Percentiles rank a stretch among this genome's conserved stretches.
These are phyloP conservation scores for Barnettozyma pratensis DNA, from an alignment of 805 yeast species.

Conservation along the genomic window DNA sequence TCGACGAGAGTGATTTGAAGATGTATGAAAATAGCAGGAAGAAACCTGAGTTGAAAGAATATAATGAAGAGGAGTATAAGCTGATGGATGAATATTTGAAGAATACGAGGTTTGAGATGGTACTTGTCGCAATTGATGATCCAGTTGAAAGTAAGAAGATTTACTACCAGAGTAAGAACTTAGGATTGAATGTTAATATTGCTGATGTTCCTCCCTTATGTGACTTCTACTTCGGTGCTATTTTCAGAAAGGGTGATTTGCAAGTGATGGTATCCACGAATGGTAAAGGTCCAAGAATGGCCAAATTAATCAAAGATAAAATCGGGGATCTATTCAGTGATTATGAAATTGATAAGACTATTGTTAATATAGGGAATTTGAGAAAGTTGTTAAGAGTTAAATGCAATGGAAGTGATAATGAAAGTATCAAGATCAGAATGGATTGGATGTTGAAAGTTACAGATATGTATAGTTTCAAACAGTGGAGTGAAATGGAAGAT, in stretches of 20 bases:
- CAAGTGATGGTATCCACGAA: constrained; percentile 82
- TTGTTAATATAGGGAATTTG: constrained; percentile 53
- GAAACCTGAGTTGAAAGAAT: constrained; percentile 8
- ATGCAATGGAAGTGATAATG: constrained; percentile 40
- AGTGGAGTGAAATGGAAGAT: constrained; percentile 48
- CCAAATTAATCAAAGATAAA: constrained; percentile 54
- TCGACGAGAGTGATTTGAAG: constrained; percentile 40
- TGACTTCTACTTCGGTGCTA: constrained; percentile 82
- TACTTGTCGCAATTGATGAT: constrained; percentile 72
- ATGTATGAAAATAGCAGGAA: constrained; percentile 36
- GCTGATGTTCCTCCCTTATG: constrained; percentile 84
- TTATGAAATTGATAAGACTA: constrained; percentile 46
- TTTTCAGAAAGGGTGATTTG: constrained; percentile 64
- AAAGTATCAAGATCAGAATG: constrained; percentile 59
- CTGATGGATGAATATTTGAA: constrained; percentile 28
- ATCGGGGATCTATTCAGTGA: constrained; percentile 39
- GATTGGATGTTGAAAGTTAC: constrained; percentile 63
- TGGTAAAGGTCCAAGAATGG: constrained; percentile 76
- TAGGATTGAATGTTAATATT: constrained; percentile 61
- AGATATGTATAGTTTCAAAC: constrained; percentile 49
- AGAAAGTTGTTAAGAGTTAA: constrained; percentile 44
- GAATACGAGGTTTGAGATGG: constrained; percentile 47
- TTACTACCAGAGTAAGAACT: constrained; percentile 42
- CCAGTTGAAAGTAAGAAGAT: constrained; percentile 52
- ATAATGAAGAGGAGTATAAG: constrained; percentile 19